Base-by-base conservation (phyloP, 1,284 basidiomycete genomes). In the Naganishia liquefaciens region DNA sequence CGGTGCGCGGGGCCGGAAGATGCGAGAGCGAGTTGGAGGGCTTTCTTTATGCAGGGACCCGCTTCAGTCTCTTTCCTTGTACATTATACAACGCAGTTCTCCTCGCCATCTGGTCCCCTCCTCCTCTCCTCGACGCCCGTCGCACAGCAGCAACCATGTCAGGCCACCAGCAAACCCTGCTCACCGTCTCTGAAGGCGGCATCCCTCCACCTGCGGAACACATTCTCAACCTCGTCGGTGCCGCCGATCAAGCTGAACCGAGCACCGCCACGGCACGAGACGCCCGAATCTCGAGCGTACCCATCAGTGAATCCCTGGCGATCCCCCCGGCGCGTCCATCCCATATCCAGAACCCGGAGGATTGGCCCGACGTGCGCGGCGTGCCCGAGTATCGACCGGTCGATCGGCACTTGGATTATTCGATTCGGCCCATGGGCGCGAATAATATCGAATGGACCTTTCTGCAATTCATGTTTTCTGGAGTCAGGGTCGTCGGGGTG, bases 391-490 rank as follows among this genome's bases (percentile, higher is more conserved):
- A 53, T 23, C 47, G 63, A 15, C 55, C 63, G 28, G 23, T 65
- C 11, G 40, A 58, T 19, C 39, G 33, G 23, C n/a, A 47, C 13
- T 19, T 61, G 15, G 54, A 58, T 25, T 39, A 51, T 9, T 37
- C 30, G 13, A 51, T 63, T 2, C 40, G 44, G 11, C 65, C 65
- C 1, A 51, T 67, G 47, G 65, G 65, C n/a, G 54, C 63, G 49
- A 63, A 67, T 33, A 53, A 53, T 49, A 54, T 54, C 49, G 62
- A 63, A 21, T 54, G 40, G 27, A 63, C 65, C 17, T 67, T 67
- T 51, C 49, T 67, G 42, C 47, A 57, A 23, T 63, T 67, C 39
- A 67, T 67, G 65, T 61, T 67, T 19, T 46, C 62, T 0, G 65
- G 65, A 11, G 62, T 67, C 1, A 47, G 51, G 54, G 54, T 62